Conservation (phyloP, 2,329 filamentous ascomycete genomes). For the Alternaria gaisen region DNA sequence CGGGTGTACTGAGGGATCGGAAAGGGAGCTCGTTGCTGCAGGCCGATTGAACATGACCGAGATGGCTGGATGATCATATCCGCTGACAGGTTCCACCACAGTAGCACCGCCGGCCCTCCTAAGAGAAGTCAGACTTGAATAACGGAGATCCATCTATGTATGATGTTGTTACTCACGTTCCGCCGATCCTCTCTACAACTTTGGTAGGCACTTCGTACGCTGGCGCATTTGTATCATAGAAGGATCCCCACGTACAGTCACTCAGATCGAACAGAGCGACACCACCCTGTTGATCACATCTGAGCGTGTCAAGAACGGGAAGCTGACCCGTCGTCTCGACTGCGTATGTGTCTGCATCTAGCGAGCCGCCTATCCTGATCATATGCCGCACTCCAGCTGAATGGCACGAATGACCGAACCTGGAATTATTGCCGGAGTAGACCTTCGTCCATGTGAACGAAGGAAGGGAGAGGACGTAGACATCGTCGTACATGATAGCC, state of each 20-base stretch:
- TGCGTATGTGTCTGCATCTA: background rate
- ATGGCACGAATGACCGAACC: conserved; percentile 56
- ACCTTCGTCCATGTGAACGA: conserved; percentile 58
- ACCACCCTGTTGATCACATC: background rate
- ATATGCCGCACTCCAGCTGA: conserved; percentile 51
- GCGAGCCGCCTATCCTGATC: conserved; percentile 53
- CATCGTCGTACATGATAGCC: conserved; percentile 49
- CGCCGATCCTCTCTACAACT: background rate
- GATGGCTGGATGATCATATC: background rate
- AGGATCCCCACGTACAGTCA: background rate
- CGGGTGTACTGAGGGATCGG: background rate
- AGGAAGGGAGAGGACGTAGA: conserved; percentile 58
- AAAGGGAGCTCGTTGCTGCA: background rate
- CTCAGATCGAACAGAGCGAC: background rate
- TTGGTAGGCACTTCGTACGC: background rate
- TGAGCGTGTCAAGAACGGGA: background rate
- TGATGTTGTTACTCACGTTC: background rate
- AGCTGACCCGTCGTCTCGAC: background rate
- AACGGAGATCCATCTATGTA: accelerated
- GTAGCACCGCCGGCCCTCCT: background rate
- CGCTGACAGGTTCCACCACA: background rate
- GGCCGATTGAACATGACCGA: background rate
- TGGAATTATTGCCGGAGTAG: conserved; percentile 47
- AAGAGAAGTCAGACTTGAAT: background rate
- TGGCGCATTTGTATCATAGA: background rate